Evolutionary conservation across 495 filamentous ascomycete species (phyloP).

Genomic region (Opeltia flavorubescens): DNA sequence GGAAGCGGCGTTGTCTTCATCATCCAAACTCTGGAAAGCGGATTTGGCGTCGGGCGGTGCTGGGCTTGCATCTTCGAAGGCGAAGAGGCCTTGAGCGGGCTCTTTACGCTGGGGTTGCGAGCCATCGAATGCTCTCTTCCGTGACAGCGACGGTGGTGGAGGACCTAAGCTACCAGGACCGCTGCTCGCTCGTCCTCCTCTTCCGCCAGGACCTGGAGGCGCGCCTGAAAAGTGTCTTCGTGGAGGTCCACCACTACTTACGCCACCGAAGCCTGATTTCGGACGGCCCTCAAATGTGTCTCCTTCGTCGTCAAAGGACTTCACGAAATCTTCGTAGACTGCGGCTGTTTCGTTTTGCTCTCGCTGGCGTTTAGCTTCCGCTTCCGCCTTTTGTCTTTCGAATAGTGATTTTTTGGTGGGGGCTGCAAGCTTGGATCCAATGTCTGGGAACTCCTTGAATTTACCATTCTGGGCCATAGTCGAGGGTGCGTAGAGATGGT

Average conservation of each 20-base stretch:
- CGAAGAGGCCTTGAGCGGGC: conserved; percentile 31
- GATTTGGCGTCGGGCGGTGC: conserved; percentile 25
- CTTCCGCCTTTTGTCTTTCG: conserved; percentile 84
- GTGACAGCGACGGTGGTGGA: conserved; percentile 33
- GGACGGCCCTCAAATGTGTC: conserved; percentile 12
- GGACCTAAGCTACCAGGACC: conserved; percentile 68
- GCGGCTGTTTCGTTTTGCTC: conserved; percentile 85
- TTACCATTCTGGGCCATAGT: conserved; percentile 32
- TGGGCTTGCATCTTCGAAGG: conserved; percentile 38
- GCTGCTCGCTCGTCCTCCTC: conserved; percentile 35
- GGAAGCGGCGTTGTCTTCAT: conserved; percentile 33
- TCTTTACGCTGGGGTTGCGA: conserved; percentile 29
- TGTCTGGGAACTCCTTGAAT: conserved; percentile 61
- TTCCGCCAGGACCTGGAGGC: conserved; percentile 24
- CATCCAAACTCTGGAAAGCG: conserved; percentile 35
- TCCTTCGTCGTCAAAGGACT: conserved; percentile 70
- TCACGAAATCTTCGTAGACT: conserved; percentile 80
- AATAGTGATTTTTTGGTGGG: conserved; percentile 80
- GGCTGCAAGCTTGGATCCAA: conserved; percentile 68
- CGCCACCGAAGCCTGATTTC: not conserved
- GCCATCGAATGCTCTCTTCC: conserved; percentile 39
- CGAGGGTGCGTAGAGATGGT: too few relatives aligned
- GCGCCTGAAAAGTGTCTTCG: conserved; percentile 43
- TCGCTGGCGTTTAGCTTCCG: conserved; percentile 75
- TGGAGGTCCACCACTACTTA: conserved; percentile 26